Base-by-base conservation (phyloP, 2,329 filamentous ascomycete species). In the Trichoderma atroviride region DNA sequence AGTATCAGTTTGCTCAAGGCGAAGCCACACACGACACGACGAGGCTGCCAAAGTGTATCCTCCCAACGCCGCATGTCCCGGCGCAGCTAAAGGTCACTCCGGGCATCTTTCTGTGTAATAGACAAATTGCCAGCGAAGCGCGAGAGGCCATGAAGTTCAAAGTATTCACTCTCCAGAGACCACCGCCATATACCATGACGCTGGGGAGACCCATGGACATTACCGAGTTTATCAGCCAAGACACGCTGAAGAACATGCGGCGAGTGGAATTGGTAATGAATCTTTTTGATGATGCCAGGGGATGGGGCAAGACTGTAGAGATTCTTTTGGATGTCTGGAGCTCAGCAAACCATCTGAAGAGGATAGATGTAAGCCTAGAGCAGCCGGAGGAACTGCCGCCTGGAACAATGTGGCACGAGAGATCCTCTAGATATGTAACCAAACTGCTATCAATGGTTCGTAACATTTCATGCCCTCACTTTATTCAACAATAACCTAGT, bases 201-300 rank as follows among this genome's bases (percentile, higher is more conserved):
- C 33, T 57, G 55, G 55, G 27, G n/a, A 35, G 31, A 29, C 55
- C 55, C 14, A 57, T 57, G 55, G 29, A 57, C 11, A 57, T 57
- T 10, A 57, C 55, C 29, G 55, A 57, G 29, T 57, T 57, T 35
- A 57, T 57, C 55, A 57, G 55, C 55, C 55, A 57, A 33, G 55
- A 57, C 16, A 35, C 55, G 9, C 33, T 57, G 55, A 57, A 57
- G 55, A 57, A 57, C 2, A 57, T 57, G 29, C 55, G 55, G 9
- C 55, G 55, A 22, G 29, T 57, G 4, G 29, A 35, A 10, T 33
- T 57, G 29, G 55, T 57, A 10, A 57, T 57, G 55, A 57, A 57
- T 35, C 29, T 57, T 1, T 57, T 33, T 5, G 55, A 29, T 29
- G 29, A 33, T 31, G 55, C 27, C 55, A 57, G 55, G 29, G 55